A percentile compares a stretch with the other conserved stretches of the same genome.
These are phyloP conservation scores for Chytriomyces sp. DNA, from an alignment of 192 early-diverging fungal genomes.

Conservation along the genomic window DNA sequence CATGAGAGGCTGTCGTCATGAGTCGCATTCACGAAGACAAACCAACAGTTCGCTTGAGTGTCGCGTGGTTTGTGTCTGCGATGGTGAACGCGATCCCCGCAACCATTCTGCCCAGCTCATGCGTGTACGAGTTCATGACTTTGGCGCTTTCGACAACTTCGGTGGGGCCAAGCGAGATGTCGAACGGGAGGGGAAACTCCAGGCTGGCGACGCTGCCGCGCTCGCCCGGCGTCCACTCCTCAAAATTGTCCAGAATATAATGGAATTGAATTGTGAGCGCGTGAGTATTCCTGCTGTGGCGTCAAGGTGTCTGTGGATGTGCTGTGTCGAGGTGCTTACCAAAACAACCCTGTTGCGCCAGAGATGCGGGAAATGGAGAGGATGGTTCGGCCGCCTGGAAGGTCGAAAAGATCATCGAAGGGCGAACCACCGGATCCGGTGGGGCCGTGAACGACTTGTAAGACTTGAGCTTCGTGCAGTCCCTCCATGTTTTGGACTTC, in stretches of 20 bases:
- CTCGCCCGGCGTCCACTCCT: slow-evolving; percentile 7
- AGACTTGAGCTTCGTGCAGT: slow-evolving; percentile 4
- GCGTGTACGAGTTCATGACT: neutral
- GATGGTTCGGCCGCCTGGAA: slow-evolving; percentile 14
- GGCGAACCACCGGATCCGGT: neutral
- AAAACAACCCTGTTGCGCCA: slow-evolving; percentile 6
- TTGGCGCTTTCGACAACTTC: neutral
- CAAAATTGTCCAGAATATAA: slow-evolving; percentile 7
- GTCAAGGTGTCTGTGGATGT: neutral
- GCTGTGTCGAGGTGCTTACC: neutral
- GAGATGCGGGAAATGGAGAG: neutral
- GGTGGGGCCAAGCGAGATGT: neutral
- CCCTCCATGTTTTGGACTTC: slow-evolving; percentile 9
- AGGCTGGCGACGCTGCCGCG: neutral
- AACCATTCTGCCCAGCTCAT: slow-evolving; percentile 2
- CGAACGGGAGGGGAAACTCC: neutral
- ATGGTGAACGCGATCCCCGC: neutral
- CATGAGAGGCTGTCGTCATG: neutral
- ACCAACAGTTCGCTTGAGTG: neutral
- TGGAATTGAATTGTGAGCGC: slow-evolving; percentile 7
- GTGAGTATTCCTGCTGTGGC: slow-evolving; percentile 6
- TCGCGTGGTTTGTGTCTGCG: neutral
- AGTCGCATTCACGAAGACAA: neutral
- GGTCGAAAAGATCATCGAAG: neutral
- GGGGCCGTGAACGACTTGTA: neutral